These are phyloP conservation scores for Sphaerobolus stellatus DNA, from an alignment of 1,284 basidiomycete species.

Conservation along the genomic window DNA sequence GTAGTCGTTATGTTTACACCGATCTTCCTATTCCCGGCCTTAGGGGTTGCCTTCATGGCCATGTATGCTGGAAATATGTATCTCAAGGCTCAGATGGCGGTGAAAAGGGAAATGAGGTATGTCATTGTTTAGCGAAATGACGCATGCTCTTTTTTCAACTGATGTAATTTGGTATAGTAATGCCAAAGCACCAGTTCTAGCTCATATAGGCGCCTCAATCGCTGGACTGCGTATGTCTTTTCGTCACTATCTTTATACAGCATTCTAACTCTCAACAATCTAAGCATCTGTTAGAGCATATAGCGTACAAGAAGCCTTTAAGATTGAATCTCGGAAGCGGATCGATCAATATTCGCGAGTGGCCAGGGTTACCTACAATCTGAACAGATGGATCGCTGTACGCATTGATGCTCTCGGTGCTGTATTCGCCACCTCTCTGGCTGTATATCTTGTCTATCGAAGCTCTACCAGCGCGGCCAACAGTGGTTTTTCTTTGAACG, in stretches of 20 bases:
- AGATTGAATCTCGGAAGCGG: constrained; percentile 15
- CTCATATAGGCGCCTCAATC: constrained; percentile 43
- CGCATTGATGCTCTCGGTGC: constrained; percentile 14
- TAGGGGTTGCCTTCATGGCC: constrained; percentile 44
- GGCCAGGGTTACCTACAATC: constrained; percentile 20
- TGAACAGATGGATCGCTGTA: constrained; percentile 19
- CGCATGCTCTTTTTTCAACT: too few species aligned
- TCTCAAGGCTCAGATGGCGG: constrained; percentile 46
- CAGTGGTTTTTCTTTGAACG: constrained; percentile 14
- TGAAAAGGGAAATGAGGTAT: constrained; percentile 49
- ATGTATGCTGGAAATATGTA: constrained; percentile 50
- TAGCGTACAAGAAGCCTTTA: constrained; percentile 19
- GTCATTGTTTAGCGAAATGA: constrained; percentile 41
- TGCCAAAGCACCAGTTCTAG: constrained; percentile 43
- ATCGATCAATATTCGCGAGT: constrained; percentile 19
- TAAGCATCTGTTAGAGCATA: constrained; percentile 26
- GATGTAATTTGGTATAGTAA: too few species aligned
- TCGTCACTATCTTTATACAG: too few species aligned
- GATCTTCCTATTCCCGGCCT: constrained; percentile 38
- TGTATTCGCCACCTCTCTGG: constrained; percentile 13
- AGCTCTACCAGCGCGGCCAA: constrained; percentile 4
- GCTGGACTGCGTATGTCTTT: constrained; percentile 31
- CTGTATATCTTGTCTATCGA: constrained; percentile 11
- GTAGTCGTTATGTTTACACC: constrained; percentile 50
- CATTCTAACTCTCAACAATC: too few species aligned